Conservation (phyloP, 805 yeast genomes). For the Debaryomyces maramus region DNA sequence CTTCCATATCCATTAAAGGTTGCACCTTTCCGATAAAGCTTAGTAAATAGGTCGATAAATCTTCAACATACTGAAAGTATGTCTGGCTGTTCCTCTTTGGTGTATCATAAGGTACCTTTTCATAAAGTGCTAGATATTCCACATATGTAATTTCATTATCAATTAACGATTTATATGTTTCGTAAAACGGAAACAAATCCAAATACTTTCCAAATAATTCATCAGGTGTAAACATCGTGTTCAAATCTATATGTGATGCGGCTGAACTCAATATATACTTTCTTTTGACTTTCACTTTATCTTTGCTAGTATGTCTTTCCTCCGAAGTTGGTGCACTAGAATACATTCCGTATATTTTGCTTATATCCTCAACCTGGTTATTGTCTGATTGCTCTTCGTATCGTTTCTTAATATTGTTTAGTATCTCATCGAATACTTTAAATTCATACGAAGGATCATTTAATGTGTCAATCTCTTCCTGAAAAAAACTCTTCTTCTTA, state of each 20-base stretch:
- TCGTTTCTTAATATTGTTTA: conserved; percentile 6
- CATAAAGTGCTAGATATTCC: conserved; percentile 50
- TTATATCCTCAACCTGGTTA: conserved; percentile 12
- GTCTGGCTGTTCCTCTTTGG: conserved; percentile 23
- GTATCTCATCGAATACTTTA: conserved; percentile 13
- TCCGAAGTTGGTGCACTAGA: conserved; percentile 24
- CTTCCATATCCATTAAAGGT: conserved; percentile 48
- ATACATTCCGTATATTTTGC: conserved; percentile 21
- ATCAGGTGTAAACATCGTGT: conserved; percentile 51
- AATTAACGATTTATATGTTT: conserved; percentile 50
- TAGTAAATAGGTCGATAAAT: conserved; percentile 50
- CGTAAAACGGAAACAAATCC: conserved; percentile 56
- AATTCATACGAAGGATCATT: conserved; percentile 15
- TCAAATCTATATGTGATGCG: conserved; percentile 50
- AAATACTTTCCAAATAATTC: conserved; percentile 67
- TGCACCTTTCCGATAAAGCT: conserved; percentile 47
- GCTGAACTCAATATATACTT: conserved; percentile 48
- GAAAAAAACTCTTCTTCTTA: conserved; percentile 6
- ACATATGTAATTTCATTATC: conserved; percentile 38
- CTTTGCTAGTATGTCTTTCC: conserved; percentile 11
- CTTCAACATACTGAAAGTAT: conserved; percentile 47
- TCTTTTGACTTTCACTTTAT: conserved; percentile 28
- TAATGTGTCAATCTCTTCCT: conserved; percentile 11
- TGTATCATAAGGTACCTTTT: conserved; percentile 30
- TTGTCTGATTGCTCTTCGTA: conserved; percentile 4